Base-by-base conservation (phyloP, 768 basidiomycete genomes). In the Tulasnella calospora region DNA sequence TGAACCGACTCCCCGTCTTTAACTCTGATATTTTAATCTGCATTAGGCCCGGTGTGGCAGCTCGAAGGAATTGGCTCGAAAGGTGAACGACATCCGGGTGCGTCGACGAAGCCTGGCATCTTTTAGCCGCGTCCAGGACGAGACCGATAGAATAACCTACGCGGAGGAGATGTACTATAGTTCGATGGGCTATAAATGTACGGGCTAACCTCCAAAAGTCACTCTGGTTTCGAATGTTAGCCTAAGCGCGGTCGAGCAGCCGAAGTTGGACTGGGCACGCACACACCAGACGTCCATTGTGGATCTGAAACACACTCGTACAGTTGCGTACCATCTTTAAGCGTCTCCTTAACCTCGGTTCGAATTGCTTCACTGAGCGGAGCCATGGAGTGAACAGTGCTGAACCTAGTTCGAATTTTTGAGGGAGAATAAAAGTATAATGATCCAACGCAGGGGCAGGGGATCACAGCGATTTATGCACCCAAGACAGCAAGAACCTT, bases 11-110 rank as follows among this genome's bases (percentile, higher is more conserved):
- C 3, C 73, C 73, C 10, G n/a, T 44, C 30, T 35, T 44, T n/a
- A 51, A 12, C 21, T 35, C 44, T 74, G 35, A 38, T 21, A 74
- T 44, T 21, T 12, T 35, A 9, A 74, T 44, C 44, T 51, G 23
- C 33, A 55, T 19, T 2, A 41, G 2, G 0, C 73, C 51, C n/a
- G 51, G 35, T 2, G 46, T 44, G 19, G 44, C 41, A n/a, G 73
- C 73, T 21, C 73, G 73, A 27, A 74, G 38, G 51, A 74, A 74
- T 23, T 74, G 73, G 73, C 73, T 46, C n/a, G 38, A 44, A 9
- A 74, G 19, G 33, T 44, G 44, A 21, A 74, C 13, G 27, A 30
- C 21, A 55, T 74, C 73, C 3, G 73, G 73, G n/a, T 74, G 73
- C 7, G 41, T 2, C 7, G 40, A 47, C 33, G 30, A 21, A 21